Percentiles rank a stretch among this genome's conserved stretches.
Evolutionary conservation across 805 yeast species (phyloP).

Genomic region (Suhomyces prunicola): DNA sequence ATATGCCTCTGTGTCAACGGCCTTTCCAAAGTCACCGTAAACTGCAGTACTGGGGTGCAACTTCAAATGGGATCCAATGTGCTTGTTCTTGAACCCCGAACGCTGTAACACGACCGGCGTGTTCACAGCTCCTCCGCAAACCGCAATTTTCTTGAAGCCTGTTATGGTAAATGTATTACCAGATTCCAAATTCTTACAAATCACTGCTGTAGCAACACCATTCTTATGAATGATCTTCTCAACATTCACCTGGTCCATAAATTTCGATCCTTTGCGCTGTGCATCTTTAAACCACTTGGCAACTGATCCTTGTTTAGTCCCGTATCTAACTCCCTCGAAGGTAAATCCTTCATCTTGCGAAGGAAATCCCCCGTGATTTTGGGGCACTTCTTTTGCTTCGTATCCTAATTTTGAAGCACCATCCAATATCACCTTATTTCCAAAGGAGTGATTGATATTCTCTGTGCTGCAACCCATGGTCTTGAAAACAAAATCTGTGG

Average conservation of each 20-base stretch:
- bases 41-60: conserved; percentile 18
- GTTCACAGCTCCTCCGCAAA: conserved; percentile 16
- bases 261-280: conserved; percentile 14
- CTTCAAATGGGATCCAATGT: conserved; percentile 19
- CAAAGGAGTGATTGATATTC: conserved; percentile 14
- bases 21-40: conserved; percentile 11
- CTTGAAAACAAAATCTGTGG: conserved; percentile 32
- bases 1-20: conserved; percentile 13
- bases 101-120: conserved; percentile 20
- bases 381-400: conserved; percentile 14
- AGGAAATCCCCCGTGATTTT: conserved; percentile 15
- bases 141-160: conserved; percentile 16
- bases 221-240: conserved; percentile 10
- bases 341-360: conserved; percentile 17
- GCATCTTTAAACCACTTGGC: conserved; percentile 19
- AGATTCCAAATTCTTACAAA: conserved; percentile 11
- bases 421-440: conserved; percentile 14
- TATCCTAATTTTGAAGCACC: conserved; percentile 19
- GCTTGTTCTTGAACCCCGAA: conserved; percentile 20
- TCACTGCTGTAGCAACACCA: conserved; percentile 14
- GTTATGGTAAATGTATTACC: conserved; percentile 12
- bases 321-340: conserved; percentile 19
- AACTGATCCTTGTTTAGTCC: conserved; percentile 18
- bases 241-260: conserved; percentile 21
- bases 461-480: conserved; percentile 19